Percentiles rank a stretch among this genome's conserved stretches.
phyloP scores from a whole-genome alignment of 768 basidiomycete genomes.

The Lentinula guzmanii region DNA sequence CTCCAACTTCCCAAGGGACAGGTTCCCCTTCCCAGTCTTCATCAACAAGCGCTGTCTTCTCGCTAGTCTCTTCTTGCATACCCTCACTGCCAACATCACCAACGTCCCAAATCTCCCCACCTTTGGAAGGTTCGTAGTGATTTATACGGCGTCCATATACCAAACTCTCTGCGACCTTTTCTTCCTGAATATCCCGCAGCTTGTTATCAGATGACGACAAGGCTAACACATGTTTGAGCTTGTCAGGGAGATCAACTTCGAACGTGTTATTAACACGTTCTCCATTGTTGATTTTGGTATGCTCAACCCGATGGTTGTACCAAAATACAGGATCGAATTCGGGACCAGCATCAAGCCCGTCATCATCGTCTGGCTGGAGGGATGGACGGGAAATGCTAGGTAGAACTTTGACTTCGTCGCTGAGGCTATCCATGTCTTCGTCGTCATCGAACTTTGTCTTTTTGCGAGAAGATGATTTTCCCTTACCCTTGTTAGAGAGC shows the following conservation, averaged over 20 bases:
- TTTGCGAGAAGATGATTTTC: slow-evolving; percentile 17
- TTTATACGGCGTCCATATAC: slow-evolving; percentile 50
- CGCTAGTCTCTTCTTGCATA: slow-evolving; percentile 18
- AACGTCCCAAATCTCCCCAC: slow-evolving; percentile 72
- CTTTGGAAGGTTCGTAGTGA: slow-evolving; percentile 57
- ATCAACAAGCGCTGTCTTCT: slow-evolving; percentile 10
- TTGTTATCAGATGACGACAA: slow-evolving; percentile 43
- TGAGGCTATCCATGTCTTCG: slow-evolving; percentile 20
- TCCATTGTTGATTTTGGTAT: slow-evolving; percentile 17
- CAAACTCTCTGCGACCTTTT: slow-evolving; percentile 52
- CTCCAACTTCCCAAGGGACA: slow-evolving; percentile 76
- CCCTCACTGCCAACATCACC: slow-evolving; percentile 41
- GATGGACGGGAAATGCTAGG: slow-evolving; percentile 12
- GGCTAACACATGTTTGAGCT: slow-evolving; percentile 59
- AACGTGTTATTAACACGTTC: slow-evolving; percentile 30
- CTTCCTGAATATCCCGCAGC: slow-evolving; percentile 36
- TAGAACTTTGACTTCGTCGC: slow-evolving; percentile 29
- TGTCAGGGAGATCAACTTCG: slow-evolving; percentile 58
- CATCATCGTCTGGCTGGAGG: slow-evolving; percentile 9
- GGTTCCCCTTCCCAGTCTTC: slow-evolving; percentile 82
- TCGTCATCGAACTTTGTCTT: slow-evolving; percentile 17
- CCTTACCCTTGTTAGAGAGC: slow-evolving; percentile 23
- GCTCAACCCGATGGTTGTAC: slow-evolving; percentile 21
- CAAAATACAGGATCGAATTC: slow-evolving; percentile 24
- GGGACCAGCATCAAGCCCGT: slow-evolving; percentile 23